Evolutionary conservation across 2,329 filamentous ascomycete genomes (phyloP).

Genomic region (Pseudocercospora crystallina): DNA sequence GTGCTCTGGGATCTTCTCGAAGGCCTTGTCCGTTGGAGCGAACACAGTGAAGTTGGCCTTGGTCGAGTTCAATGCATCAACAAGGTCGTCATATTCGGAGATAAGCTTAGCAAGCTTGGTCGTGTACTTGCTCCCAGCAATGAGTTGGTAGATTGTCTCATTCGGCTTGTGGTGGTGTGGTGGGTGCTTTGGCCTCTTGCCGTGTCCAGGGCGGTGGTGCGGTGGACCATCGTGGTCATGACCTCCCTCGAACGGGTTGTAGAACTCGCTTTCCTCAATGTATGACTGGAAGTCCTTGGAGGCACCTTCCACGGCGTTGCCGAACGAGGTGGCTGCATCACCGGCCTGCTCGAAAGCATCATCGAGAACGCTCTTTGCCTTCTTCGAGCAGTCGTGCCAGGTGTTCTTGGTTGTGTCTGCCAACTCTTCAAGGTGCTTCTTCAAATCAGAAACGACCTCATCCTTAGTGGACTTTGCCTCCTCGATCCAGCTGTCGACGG

Average conservation of each 20-base stretch:
- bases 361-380: constrained; percentile 31
- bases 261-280: constrained; percentile 40
- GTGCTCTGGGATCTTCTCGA: constrained; percentile 62
- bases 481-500: constrained; percentile 28
- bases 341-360: constrained; percentile 34
- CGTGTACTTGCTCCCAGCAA: constrained; percentile 73
- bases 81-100: constrained; percentile 68
- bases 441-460: constrained; percentile 36
- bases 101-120: constrained; percentile 75
- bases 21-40: constrained; percentile 74
- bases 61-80: constrained; percentile 72
- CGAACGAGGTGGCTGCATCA: constrained; percentile 40
- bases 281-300: constrained; percentile 50
- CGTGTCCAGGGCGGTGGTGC: constrained; percentile 6
- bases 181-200: constrained; percentile 26
- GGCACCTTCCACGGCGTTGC: constrained; percentile 44
- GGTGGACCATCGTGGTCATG: constrained; percentile 21
- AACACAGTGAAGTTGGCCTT: constrained; percentile 76
- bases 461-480: constrained; percentile 38
- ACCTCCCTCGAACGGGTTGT: constrained; percentile 37
- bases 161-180: constrained; percentile 53
- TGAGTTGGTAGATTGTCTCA: constrained; percentile 76
- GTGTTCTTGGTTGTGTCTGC: constrained; percentile 20
- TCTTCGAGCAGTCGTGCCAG: constrained; percentile 21
- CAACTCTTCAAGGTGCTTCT: constrained; percentile 33